Evolutionary conservation across 176 grass and related monocot genomes (phyloP).

Genomic region (Rhynchospora tenuis): DNA sequence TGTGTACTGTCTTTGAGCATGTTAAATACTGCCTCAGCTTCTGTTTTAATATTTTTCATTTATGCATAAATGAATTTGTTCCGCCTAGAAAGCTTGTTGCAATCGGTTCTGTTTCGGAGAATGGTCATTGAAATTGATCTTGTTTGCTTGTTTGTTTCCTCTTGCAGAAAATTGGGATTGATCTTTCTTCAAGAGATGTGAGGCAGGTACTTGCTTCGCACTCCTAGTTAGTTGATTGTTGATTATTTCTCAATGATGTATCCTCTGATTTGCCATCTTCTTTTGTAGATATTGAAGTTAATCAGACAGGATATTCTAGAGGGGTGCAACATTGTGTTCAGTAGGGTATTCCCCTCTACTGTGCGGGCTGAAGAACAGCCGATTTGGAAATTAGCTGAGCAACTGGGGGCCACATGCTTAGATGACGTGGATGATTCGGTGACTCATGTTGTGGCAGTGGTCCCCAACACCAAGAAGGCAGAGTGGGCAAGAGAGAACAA

Average conservation of each 20-base stretch:
- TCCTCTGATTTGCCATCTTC: neutral
- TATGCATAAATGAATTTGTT: neutral
- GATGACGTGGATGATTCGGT: conserved; percentile 41
- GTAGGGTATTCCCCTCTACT: conserved; percentile 49
- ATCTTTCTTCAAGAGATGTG: conserved; percentile 50
- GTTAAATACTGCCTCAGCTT: too few relatives aligned
- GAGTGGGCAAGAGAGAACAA: conserved; percentile 20
- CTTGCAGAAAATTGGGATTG: conserved; percentile 43
- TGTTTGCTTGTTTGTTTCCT: conserved; percentile 1
- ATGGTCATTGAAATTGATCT: too few relatives aligned
- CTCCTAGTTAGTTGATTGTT: neutral
- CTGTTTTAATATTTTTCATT: neutral
- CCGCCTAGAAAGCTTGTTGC: too few relatives aligned
- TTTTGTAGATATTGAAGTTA: conserved; percentile 53
- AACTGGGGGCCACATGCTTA: conserved; percentile 60
- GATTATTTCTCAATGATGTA: neutral
- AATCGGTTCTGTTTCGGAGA: too few relatives aligned
- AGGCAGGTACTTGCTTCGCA: conserved; percentile 46
- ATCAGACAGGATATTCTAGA: conserved; percentile 52
- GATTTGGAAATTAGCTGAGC: conserved; percentile 77
- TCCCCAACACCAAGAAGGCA: conserved; percentile 32
- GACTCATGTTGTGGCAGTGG: conserved; percentile 61
- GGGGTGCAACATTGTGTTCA: conserved; percentile 80
- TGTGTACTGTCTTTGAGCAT: neutral
- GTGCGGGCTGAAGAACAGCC: conserved; percentile 33